Conservation (phyloP, 164 flowering plant species). For the Liriodendron chinense region DNA sequence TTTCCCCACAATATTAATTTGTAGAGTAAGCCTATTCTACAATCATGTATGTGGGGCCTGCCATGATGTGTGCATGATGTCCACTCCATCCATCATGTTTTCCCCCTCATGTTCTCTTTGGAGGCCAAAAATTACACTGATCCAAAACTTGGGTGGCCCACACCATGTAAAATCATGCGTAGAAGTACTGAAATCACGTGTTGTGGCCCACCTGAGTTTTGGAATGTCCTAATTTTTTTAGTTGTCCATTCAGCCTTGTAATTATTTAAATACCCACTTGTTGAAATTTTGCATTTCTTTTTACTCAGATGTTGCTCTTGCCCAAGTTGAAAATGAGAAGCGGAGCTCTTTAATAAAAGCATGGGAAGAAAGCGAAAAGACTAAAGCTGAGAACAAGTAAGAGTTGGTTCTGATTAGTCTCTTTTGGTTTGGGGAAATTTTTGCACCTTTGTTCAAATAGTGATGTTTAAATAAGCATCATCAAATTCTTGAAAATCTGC, state of each 20-base stretch:
- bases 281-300: not conserved
- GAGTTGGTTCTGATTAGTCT: slow-evolving; percentile 3
- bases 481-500: not conserved
- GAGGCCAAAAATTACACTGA: not conserved
- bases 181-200: no score
- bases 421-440: not conserved
- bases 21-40: not conserved
- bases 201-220: no score
- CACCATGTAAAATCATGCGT: not conserved
- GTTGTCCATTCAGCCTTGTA: no score
- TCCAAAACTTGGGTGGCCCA: not conserved
- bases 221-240: no score
- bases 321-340: slow-evolving; percentile 69
- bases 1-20: no score
- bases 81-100: not conserved
- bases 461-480: not conserved
- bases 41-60: not conserved
- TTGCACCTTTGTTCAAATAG: not conserved
- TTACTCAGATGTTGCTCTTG: slow-evolving; percentile 63
- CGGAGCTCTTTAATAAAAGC: slow-evolving; percentile 72
- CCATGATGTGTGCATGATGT: not conserved
- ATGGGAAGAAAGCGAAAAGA: slow-evolving; percentile 91
- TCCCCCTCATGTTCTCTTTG: not conserved
- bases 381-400: slow-evolving; percentile 85
- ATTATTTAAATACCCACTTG: no score